Evolutionary conservation across 2,329 filamentous ascomycete species (phyloP).

Genomic region (Aspergillus neoniger): DNA sequence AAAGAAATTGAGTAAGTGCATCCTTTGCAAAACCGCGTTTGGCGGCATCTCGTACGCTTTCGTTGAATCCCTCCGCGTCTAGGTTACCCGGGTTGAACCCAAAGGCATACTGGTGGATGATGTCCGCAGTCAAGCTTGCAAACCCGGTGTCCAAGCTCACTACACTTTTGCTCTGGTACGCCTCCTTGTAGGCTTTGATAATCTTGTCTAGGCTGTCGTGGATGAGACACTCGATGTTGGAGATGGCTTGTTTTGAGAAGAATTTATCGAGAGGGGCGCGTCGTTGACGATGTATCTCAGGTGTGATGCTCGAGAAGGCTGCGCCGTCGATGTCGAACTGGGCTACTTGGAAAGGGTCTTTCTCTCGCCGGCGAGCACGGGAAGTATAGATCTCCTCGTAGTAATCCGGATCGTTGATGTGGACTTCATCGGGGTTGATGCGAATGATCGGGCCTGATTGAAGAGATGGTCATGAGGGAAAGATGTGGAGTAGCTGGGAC

Average conservation of each 20-base stretch:
- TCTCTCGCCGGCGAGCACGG: conserved; percentile 28
- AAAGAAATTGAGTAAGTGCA: conserved; percentile 25
- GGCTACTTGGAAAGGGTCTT: conserved; percentile 22
- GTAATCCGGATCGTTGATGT: conserved; percentile 37
- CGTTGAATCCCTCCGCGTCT: conserved; percentile 32
- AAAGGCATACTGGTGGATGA: conserved; percentile 42
- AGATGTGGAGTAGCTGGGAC: too few species aligned
- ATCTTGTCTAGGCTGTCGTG: conserved; percentile 21
- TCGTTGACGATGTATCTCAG: conserved; percentile 24
- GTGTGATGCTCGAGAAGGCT: conserved; percentile 19
- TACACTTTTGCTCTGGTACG: conserved; percentile 11
- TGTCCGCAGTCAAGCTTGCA: conserved; percentile 36
- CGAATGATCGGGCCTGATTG: conserved; percentile 36
- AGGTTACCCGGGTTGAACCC: conserved; percentile 34
- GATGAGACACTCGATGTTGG: conserved; percentile 16
- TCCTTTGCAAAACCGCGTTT: conserved; percentile 21
- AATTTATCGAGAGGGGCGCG: conserved; percentile 24
- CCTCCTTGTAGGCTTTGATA: conserved; percentile 13
- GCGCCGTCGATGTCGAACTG: conserved; percentile 19
- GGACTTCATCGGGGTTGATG: conserved; percentile 36
- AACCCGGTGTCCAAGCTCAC: conserved; percentile 27
- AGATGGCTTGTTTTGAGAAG: conserved; percentile 26
- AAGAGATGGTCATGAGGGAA: background rate
- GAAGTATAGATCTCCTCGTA: conserved; percentile 37
- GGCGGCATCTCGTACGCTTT: conserved; percentile 20